Evolutionary conservation across 2,329 filamentous ascomycete species (phyloP), one percentile per base, ranked within the genome.

Genomic region (Stylonectria norvegica): DNA sequence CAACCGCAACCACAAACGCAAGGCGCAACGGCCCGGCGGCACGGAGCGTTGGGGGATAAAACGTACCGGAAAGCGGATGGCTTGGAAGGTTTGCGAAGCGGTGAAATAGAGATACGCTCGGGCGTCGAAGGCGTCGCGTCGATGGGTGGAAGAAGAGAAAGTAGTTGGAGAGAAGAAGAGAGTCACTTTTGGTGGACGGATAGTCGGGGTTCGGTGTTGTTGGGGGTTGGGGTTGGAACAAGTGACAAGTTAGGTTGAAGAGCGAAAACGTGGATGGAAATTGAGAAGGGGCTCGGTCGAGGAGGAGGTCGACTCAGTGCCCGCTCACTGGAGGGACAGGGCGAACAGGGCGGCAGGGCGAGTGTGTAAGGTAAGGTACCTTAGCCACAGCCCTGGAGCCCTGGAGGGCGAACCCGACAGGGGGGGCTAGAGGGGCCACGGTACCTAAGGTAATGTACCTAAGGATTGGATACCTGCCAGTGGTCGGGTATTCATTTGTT

Each of bases 211-310:
- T 25, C 22, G 22, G 22, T 7, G 22, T 25, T 55, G 56, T 56
- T 56, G 53, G 49, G 51, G 47, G 39, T 52, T 47, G 52, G 55
- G 53, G 53, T 47, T 53, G 52, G 53, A 48, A 50, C 53, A 49
- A 53, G 59, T n/a, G 54, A 52, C 51, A 53, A 53, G 54, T 52
- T 51, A n/a, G 55, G 48, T 55, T 57, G 59, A 57, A 54, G 54
- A 56, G 50, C 47, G 57, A 59, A 61, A 63, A 57, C 58, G 55
- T 51, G 50, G 50, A 47, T 43, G 47, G 59, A 57, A 58, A 60
- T 58, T 53, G 52, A 52, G 56, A 56, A 57, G 59, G 58, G 60
- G 55, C 45, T 55, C 51, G 48, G 52, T n/a, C 47, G 40, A 48
- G 42, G 50, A 43, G 15, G 18, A 20, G 17, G 32, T 10, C 32